These are phyloP conservation scores for Ustilago bromivora DNA, from an alignment of 1,284 basidiomycete species.

Conservation along the genomic window DNA sequence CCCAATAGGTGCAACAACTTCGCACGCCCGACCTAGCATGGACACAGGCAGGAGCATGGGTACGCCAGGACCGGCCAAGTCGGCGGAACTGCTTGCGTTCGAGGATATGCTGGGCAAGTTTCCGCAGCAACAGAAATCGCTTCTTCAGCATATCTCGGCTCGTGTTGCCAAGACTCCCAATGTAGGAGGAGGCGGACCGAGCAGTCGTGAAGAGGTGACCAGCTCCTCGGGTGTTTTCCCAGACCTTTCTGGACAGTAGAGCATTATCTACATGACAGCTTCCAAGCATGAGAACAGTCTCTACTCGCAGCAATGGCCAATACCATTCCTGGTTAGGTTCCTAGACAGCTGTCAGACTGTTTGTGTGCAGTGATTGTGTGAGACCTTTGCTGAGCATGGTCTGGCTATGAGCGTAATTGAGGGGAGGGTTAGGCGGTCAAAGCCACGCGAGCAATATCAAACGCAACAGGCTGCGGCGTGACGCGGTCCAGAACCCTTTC, in stretches of 20 bases:
- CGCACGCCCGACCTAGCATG: slow-evolving; percentile 14
- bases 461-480: neutral
- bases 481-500: slow-evolving; percentile 10
- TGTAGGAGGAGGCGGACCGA: slow-evolving; percentile 4
- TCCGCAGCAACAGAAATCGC: slow-evolving; percentile 36
- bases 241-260: neutral
- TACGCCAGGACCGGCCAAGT: slow-evolving; percentile 17
- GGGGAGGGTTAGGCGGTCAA: neutral
- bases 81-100: slow-evolving; percentile 34
- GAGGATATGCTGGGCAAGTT: slow-evolving; percentile 48
- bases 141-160: slow-evolving; percentile 43
- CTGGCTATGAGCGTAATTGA: neutral
- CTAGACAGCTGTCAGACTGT: neutral
- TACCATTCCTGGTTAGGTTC: neutral
- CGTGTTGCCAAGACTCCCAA: slow-evolving; percentile 28
- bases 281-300: neutral
- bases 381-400: neutral
- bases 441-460: slow-evolving; percentile 4
- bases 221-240: slow-evolving; percentile 13
- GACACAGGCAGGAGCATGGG: slow-evolving; percentile 8
- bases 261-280: neutral
- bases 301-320: neutral
- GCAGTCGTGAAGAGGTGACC: slow-evolving; percentile 10
- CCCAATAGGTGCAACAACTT: slow-evolving; percentile 17
- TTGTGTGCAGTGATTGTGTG: neutral